Conservation (phyloP, 176 grass and related monocot species). For the Ensete glaucum region DNA sequence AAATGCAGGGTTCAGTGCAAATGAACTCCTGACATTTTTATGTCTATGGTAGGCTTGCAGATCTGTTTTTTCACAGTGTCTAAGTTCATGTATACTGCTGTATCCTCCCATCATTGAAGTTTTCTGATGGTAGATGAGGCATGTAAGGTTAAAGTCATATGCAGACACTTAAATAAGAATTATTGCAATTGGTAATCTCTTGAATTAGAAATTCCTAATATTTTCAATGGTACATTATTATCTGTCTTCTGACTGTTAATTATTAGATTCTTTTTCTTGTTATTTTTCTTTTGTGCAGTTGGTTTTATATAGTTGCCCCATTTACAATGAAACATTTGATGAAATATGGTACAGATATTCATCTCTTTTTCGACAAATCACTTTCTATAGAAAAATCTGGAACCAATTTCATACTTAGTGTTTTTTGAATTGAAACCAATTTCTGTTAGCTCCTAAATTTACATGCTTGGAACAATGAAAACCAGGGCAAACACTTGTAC, state of each 20-base stretch:
- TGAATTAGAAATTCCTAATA: not conserved
- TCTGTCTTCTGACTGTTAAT: not conserved
- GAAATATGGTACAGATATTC: not conserved
- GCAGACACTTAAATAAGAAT: not conserved
- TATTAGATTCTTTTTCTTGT: no score
- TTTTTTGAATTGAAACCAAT: not conserved
- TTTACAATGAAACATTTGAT: not conserved
- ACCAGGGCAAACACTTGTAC: constrained; percentile 67
- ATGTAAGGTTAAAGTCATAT: not conserved
- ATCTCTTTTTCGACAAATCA: not conserved
- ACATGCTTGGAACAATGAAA: constrained; percentile 6
- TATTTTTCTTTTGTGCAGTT: not conserved
- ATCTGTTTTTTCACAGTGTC: not conserved
- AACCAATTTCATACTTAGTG: not conserved
- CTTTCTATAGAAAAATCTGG: not conserved
- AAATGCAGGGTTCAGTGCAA: not conserved
- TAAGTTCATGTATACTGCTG: not conserved
- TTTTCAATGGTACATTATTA: not conserved
- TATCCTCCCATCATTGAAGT: not conserved
- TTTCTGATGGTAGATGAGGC: not conserved
- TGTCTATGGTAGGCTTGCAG: not conserved
- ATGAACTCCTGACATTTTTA: not conserved
- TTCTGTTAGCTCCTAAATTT: not conserved
- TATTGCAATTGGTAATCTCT: not conserved
- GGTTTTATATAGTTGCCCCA: not conserved